Conservation (phyloP, 1,139 yeast species). For the Saccharomycopsis phalli region DNA sequence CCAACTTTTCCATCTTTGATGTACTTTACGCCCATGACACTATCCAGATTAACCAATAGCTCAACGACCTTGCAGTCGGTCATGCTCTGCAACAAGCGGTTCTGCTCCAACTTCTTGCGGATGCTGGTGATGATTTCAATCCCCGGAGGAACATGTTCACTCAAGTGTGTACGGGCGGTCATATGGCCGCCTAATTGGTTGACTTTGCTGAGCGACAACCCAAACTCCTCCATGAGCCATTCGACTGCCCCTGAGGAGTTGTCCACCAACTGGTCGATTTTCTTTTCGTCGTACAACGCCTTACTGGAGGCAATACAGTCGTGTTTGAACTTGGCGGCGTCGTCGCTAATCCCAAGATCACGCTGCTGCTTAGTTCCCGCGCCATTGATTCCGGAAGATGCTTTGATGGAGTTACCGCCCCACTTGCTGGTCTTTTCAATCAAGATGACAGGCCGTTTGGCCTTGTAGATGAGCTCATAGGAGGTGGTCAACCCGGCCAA, state of each 20-base stretch:
- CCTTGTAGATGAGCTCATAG: conserved; percentile 54
- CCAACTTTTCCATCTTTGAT: neutral
- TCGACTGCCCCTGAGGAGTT: conserved; percentile 52
- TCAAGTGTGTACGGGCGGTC: no score
- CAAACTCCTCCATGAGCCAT: conserved; percentile 60
- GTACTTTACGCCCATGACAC: conserved; percentile 8
- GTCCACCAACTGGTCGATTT: conserved; percentile 3
- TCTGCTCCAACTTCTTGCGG: no score
- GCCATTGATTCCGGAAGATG: conserved; percentile 78
- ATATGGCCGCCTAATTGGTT: conserved; percentile 59
- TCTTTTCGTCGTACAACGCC: conserved; percentile 1
- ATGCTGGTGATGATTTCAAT: no score
- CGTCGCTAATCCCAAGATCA: neutral
- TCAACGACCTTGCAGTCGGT: no score
- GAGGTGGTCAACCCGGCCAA: conserved; percentile 65
- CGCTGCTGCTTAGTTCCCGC: conserved; percentile 36
- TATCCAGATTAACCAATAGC: conserved; percentile 44
- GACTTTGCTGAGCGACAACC: conserved; percentile 50
- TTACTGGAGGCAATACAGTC: neutral
- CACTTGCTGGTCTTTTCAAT: conserved; percentile 55
- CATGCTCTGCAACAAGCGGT: no score
- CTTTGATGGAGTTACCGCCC: conserved; percentile 75
- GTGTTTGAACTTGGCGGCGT: neutral
- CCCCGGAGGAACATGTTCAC: no score
- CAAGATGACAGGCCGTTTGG: conserved; percentile 40